Evolutionary conservation across 176 grass and related monocot species (phyloP), one percentile per base, ranked within the genome.

Genomic region (Canna indica): DNA sequence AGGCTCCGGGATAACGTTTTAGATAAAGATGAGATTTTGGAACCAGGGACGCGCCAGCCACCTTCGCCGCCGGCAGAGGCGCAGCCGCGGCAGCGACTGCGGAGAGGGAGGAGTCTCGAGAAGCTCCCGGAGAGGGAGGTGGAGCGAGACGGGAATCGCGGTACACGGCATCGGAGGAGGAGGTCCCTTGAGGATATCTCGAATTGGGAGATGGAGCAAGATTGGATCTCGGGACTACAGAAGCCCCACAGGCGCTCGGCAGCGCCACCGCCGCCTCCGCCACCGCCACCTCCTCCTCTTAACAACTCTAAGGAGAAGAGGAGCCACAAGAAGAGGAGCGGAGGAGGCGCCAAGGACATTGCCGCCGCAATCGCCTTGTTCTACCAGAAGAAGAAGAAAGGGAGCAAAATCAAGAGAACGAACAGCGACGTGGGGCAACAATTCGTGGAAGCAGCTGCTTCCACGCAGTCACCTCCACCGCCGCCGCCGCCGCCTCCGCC

Each of bases 371-470:
- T 93, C 63, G 80, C 94, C 42, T 68, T 78, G 16, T 93, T 93
- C 67, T 90, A 90, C 69, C 84, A 87, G 80, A 99, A 90, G 86
- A 90, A 88, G 77, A 90, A 90, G 71, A 82, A 81, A 59, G 81
- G 76, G 68, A 93, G 80, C 78, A 92, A 82, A 68, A 81, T 73
- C 46, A 95, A 70, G 44, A 70, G 24, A 18, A 32, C 1, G 16
- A 11, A 47, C 15, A 14, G 29, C 44, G 44, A 48, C 68, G 28
- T 31, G 4, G 16, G 44, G 17, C 26, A 30, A 50, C n/a, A 18
- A 25, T 70, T 31, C 42, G 44, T 38, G 18, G 46, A 59, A 48
- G 28, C 73, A 83, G 79, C 68, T 0, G 47, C 66, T 17, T n/a
- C n/a, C n/a, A n/a, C n/a, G n/a, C 70, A 77, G 42, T 60, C 73